These are phyloP conservation scores for Aspergillus ellipticus DNA, from an alignment of 495 filamentous ascomycete species.

Conservation along the genomic window DNA sequence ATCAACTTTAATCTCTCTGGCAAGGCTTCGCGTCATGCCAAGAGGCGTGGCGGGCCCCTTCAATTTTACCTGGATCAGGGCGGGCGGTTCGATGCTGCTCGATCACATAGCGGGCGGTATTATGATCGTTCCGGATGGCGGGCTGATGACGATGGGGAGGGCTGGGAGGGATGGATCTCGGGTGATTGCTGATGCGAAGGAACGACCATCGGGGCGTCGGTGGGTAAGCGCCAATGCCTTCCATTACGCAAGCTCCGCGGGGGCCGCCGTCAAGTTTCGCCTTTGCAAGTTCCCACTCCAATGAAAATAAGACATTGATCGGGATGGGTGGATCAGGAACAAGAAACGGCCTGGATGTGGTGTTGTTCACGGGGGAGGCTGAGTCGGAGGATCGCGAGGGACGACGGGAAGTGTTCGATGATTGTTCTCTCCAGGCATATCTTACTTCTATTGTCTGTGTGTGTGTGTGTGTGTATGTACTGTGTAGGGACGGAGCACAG, in stretches of 20 bases:
- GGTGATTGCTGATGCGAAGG: not conserved
- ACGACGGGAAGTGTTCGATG: too few species aligned
- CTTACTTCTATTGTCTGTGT: too few species aligned
- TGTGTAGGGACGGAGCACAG: too few species aligned
- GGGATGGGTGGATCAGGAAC: not conserved
- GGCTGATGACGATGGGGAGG: not conserved
- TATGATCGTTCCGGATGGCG: not conserved
- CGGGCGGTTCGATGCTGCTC: too few species aligned
- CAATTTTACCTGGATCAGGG: constrained; percentile 12
- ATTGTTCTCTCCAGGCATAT: too few species aligned
- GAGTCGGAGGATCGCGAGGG: too few species aligned
- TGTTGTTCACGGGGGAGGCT: not conserved
- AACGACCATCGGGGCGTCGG: constrained; percentile 1
- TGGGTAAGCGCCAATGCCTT: not conserved
- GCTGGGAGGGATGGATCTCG: not conserved
- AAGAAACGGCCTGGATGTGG: not conserved
- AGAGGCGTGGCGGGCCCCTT: constrained; percentile 14
- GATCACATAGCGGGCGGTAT: too few species aligned
- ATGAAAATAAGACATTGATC: constrained; percentile 1
- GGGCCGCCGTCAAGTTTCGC: not conserved
- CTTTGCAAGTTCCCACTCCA: not conserved
- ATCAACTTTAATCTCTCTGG: constrained; percentile 23
- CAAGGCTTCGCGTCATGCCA: constrained; percentile 22
- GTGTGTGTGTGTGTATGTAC: too few species aligned
- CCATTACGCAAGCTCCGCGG: constrained; percentile 14